Evolutionary conservation across 805 yeast species (phyloP).

Genomic region (Starmerella vitae): DNA sequence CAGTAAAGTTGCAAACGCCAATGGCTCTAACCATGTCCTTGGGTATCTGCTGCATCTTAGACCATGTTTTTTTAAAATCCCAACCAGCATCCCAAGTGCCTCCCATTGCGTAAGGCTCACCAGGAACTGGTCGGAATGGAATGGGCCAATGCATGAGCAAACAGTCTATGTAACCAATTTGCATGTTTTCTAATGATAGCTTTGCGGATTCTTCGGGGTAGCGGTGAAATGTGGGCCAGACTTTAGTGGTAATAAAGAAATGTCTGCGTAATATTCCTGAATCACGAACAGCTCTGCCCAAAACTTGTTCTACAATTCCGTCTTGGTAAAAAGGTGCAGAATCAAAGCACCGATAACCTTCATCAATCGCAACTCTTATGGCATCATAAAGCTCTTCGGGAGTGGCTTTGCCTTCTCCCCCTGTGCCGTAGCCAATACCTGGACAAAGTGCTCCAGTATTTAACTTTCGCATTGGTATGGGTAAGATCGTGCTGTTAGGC

Average conservation of each 20-base stretch:
- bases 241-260: slow-evolving; percentile 57
- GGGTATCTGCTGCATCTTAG: slow-evolving; percentile 45
- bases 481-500: slow-evolving; percentile 1
- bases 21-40: slow-evolving; percentile 44
- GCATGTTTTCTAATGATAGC: slow-evolving; percentile 46
- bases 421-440: slow-evolving; percentile 62
- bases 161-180: slow-evolving; percentile 64
- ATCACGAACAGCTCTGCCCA: slow-evolving; percentile 35
- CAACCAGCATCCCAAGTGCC: slow-evolving; percentile 17
- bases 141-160: slow-evolving; percentile 78
- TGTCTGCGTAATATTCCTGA: slow-evolving; percentile 42
- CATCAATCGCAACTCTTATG: slow-evolving; percentile 41
- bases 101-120: slow-evolving; percentile 21
- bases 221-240: slow-evolving; percentile 30
- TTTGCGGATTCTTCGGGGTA: slow-evolving; percentile 41
- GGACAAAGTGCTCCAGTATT: slow-evolving; percentile 59
- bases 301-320: slow-evolving; percentile 36
- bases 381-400: slow-evolving; percentile 34
- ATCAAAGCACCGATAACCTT: slow-evolving; percentile 71
- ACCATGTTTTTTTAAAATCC: slow-evolving; percentile 45
- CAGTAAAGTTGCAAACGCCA: slow-evolving; percentile 59
- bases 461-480: slow-evolving; percentile 14
- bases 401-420: slow-evolving; percentile 29
- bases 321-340: slow-evolving; percentile 58
- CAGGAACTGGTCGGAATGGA: slow-evolving; percentile 15